Percentiles rank a stretch among this genome's conserved stretches.
Evolutionary conservation across 352 stramenopile genomes (phyloP).

Genomic region (Chloridella minuta): DNA sequence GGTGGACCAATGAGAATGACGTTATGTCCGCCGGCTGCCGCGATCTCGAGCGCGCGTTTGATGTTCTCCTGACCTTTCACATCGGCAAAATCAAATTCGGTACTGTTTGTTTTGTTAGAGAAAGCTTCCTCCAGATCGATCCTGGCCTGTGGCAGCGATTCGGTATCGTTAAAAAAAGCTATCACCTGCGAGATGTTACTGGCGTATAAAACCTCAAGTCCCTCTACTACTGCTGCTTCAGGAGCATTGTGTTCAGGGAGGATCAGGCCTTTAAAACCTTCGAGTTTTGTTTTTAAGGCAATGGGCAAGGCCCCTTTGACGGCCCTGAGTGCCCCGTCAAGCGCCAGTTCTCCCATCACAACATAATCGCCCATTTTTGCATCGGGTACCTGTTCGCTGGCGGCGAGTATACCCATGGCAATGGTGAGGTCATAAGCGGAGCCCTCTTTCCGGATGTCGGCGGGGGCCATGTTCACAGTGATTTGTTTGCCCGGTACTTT

Average conservation of each 20-base stretch:
- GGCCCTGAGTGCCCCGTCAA: not conserved
- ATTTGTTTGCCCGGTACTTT: not conserved
- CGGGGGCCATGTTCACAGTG: not conserved
- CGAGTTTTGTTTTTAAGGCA: not conserved
- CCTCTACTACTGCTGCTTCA: not conserved
- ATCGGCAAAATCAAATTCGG: not conserved
- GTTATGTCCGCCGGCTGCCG: not conserved
- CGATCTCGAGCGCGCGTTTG: not conserved
- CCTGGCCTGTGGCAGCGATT: not conserved
- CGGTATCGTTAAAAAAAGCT: not conserved
- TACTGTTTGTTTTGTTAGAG: not conserved
- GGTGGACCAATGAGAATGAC: not conserved
- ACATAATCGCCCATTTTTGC: not conserved
- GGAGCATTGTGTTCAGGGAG: not conserved
- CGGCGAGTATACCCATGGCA: not conserved
- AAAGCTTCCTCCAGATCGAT: not conserved
- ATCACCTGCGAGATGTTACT: not conserved
- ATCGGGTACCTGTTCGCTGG: not conserved
- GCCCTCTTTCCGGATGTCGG: not conserved
- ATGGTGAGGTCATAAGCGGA: not conserved
- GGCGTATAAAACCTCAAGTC: not conserved
- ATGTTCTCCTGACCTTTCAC: not conserved
- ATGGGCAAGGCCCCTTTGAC: not conserved
- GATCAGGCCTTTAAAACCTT: not conserved
- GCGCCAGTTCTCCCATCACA: not conserved